Evolutionary conservation across 331 rosid species (phyloP).

Genomic region (Malus hybrid): DNA sequence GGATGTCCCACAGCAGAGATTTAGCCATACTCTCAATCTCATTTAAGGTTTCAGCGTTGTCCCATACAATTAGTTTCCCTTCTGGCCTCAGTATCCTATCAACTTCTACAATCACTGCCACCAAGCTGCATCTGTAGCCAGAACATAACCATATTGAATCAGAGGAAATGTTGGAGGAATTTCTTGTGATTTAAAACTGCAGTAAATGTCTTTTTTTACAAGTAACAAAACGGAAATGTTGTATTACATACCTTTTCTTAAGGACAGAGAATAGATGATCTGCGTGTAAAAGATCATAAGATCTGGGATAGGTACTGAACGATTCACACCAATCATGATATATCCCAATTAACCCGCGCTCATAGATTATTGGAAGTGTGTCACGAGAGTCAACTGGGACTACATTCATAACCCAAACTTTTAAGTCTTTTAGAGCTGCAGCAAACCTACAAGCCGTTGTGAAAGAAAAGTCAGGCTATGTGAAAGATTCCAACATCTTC

Average conservation of each 20-base stretch:
- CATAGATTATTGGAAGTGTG: slow-evolving; percentile 62
- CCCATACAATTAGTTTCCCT: slow-evolving; percentile 54
- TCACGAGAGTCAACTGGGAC: slow-evolving; percentile 64
- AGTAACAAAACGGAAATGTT: neutral
- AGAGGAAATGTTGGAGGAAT: neutral
- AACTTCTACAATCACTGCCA: slow-evolving; percentile 61
- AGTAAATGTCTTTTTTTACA: neutral
- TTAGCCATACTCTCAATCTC: slow-evolving; percentile 49
- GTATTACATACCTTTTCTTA: slow-evolving; percentile 37
- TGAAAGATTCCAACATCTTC: neutral
- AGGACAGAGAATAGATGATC: slow-evolving; percentile 55
- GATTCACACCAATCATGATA: slow-evolving; percentile 96
- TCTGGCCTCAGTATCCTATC: slow-evolving; percentile 80
- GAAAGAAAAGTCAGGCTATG: neutral
- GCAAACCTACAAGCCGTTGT: slow-evolving; percentile 51
- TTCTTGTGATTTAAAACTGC: neutral
- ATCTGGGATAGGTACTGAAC: slow-evolving; percentile 69
- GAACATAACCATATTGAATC: neutral
- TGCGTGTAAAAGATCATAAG: slow-evolving; percentile 74
- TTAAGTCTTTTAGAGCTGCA: slow-evolving; percentile 52
- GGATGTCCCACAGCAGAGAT: slow-evolving; percentile 60
- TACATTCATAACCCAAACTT: slow-evolving; percentile 82
- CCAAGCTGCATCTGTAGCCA: slow-evolving; percentile 46
- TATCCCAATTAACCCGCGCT: slow-evolving; percentile 69
- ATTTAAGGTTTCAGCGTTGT: slow-evolving; percentile 41